Evolutionary conservation across 129 eudicot genomes (phyloP).

Genomic region (Smallanthus sonchifolius): DNA sequence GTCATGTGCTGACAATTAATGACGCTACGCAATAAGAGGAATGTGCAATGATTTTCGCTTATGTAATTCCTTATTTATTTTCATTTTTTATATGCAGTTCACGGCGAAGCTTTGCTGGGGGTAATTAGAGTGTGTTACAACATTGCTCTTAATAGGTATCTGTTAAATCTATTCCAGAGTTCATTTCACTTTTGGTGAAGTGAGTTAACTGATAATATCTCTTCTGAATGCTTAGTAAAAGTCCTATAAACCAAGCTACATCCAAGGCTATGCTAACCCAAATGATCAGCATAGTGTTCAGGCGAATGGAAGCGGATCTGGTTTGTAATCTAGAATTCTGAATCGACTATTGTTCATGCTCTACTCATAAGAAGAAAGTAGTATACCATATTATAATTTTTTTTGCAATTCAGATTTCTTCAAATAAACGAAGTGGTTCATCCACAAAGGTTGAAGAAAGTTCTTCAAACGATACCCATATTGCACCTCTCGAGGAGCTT

Average conservation of each 20-base stretch:
- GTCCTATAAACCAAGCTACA: slow-evolving; percentile 98
- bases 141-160: slow-evolving; percentile 91
- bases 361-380: not conserved
- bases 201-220: slow-evolving; percentile 21
- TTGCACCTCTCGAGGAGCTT: slow-evolving; percentile 74
- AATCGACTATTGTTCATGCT: not conserved
- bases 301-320: slow-evolving; percentile 93
- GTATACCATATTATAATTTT: slow-evolving; percentile 15
- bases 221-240: slow-evolving; percentile 61
- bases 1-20: slow-evolving; percentile 1
- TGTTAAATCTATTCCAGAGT: slow-evolving; percentile 8
- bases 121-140: slow-evolving; percentile 94
- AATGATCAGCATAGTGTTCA: slow-evolving; percentile 89
- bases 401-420: slow-evolving; percentile 37
- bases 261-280: slow-evolving; percentile 98
- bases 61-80: not conserved
- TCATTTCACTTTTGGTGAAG: not conserved
- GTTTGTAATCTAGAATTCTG: slow-evolving; percentile 38
- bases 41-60: not conserved
- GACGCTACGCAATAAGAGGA: slow-evolving; percentile 10
- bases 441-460: slow-evolving; percentile 42
- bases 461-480: slow-evolving; percentile 53
- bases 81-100: slow-evolving; percentile 58
- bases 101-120: slow-evolving; percentile 90
- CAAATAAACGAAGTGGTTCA: slow-evolving; percentile 37